Evolutionary conservation across 805 yeast species (phyloP).

Genomic region (Saccharomycopsis synnaedendra): DNA sequence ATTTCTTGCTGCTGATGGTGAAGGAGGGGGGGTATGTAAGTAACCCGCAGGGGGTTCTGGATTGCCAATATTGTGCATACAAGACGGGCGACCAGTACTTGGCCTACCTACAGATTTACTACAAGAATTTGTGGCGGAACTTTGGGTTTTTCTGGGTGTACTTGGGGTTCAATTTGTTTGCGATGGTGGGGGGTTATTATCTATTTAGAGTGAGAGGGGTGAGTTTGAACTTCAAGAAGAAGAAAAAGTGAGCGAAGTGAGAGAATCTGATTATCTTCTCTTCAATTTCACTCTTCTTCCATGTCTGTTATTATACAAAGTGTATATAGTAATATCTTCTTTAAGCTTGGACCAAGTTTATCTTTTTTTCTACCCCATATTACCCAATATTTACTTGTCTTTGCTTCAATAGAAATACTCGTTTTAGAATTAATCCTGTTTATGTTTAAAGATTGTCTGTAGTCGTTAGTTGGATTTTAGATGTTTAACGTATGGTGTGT

Average conservation of each 20-base stretch:
- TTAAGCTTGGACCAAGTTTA: no score
- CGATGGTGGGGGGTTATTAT: slow-evolving; percentile 29
- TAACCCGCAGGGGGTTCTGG: slow-evolving; percentile 35
- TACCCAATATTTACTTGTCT: no score
- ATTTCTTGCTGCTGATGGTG: slow-evolving; percentile 37
- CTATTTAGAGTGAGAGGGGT: slow-evolving; percentile 18
- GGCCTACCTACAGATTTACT: slow-evolving; percentile 30
- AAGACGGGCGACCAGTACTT: slow-evolving; percentile 38
- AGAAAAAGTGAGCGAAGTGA: background rate
- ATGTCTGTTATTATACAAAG: background rate
- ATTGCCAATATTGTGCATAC: slow-evolving; percentile 41
- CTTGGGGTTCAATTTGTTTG: slow-evolving; percentile 38
- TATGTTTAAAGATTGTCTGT: no score
- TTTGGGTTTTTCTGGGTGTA: slow-evolving; percentile 51
- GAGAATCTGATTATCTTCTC: background rate
- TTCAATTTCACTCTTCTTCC: background rate
- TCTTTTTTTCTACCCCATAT: no score
- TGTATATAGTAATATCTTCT: background rate
- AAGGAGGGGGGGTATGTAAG: slow-evolving; percentile 41
- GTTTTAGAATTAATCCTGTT: no score
- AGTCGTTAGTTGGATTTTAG: no score
- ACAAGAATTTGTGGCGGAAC: slow-evolving; percentile 49
- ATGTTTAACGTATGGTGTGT: no score
- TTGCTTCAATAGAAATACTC: no score
- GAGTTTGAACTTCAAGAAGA: background rate